Evolutionary conservation across 495 filamentous ascomycete species (phyloP), one percentile per base, ranked within the genome.

Genomic region (Penicillium parvum): DNA sequence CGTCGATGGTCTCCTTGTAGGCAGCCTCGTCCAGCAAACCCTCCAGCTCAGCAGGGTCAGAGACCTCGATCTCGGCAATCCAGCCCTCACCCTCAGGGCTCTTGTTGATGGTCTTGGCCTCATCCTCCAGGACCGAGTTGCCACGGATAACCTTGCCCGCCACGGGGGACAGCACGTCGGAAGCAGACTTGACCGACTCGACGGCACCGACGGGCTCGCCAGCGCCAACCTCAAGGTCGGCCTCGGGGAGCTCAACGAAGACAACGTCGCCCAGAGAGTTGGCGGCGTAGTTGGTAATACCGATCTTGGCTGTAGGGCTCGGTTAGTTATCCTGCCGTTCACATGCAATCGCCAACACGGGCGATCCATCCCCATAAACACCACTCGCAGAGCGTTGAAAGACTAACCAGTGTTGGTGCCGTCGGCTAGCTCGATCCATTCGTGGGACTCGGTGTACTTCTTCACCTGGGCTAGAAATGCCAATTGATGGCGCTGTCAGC

Each of bases 181-280:
- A 91, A 12, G 94, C 92, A 30, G 86, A 90, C 77, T 98, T 98
- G 61, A 98, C 92, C 7, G 88, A 95, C 76, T 98, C 92, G 47
- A 98, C 90, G 32, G 92, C 90, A 40, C 92, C 92, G 50, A 96
- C 83, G 43, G 85, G 67, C 58, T 95, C 88, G 49, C 88, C 88
- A 21, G 76, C 77, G 20, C 55, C 50, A 26, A 94, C 74, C 50
- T 79, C 74, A 45, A 78, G 68, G 43, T 76, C 81, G 32, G 66
- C 65, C 38, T 75, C 68, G 25, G 90, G 90, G 28, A 96, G 85
- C 77, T 98, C 92, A 50, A 97, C 88, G 72, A 81, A 98, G 60
- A 98, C 90, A 40, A 97, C 89, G 64, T 98, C 92, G 53, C 92
- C 92, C 43, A 98, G 85, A 39, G 84, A 79, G 49, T 90, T 73